Base-by-base conservation (phyloP, 164 flowering plant genomes). In the Berberis thunbergii region DNA sequence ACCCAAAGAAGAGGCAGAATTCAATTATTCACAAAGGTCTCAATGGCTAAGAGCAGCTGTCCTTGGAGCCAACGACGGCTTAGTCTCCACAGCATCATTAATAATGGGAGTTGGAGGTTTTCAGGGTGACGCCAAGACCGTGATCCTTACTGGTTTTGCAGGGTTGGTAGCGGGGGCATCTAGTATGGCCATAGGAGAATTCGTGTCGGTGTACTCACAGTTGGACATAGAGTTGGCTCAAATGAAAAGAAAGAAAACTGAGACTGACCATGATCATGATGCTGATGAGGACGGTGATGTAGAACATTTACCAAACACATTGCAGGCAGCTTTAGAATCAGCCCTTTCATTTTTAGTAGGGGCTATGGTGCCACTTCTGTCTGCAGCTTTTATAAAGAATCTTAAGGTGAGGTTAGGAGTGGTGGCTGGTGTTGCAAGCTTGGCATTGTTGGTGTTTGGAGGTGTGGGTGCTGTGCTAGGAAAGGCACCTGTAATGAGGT, bases 121-220 rank as follows among this genome's bases (percentile, higher is more conserved):
- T 1, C 41, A 10, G 55, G 10, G 10, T 2, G 52, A 60, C 48
- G 45, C n/a, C 11, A 69, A 63, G 43, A 62, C 46, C 66, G 62
- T 62, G 62, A 13, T 63, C 38, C 62, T 69, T n/a, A 45, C 44
- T 11, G 71, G 71, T 1, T 46, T 69, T 12, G 63, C 63, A 3
- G 67, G 71, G 2, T 54, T 69, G 45, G 48, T 69, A 11, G 71
- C 71, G 4, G 63, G 71, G 12, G 71, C 66, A 0, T 69, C 61
- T 1, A 69, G 71, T 46, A 69, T 63, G 71, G 67, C 67, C 26
- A 69, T 63, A 10, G 71, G 71, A 6, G 71, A 63, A 58, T 63
- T 56, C 10, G 46, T 58, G 45, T 58, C 61, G 0, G 61, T 58
- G 3, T 58, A 58, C 46, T 58, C 61, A 41, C 61, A 63, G 9